Evolutionary conservation across 139 green algal genomes (phyloP), one percentile per base, ranked within the genome.

Genomic region (Bryopsis sp.): DNA sequence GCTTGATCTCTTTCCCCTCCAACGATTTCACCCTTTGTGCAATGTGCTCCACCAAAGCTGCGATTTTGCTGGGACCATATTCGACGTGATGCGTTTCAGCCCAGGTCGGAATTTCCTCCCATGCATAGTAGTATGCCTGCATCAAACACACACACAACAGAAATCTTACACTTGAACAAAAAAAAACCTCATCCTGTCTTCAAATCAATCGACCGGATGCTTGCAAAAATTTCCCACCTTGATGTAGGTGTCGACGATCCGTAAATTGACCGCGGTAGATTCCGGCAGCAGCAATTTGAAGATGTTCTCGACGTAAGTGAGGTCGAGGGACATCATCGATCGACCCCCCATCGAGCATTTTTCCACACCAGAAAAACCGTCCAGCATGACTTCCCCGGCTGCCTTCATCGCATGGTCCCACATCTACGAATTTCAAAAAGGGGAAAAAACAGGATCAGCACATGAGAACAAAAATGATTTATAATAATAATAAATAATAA

Each of bases 391-490:
- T 35, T 69, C 62, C 37, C 38, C 43, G 22, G n/a, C 39, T 7
- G 39, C 62, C n/a, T 50, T 54, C 24, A 69, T 58, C 8, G 62
- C 62, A 69, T 69, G 62, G 19, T 69, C 62, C 62, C 62, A 69
- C 62, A 69, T 28, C 62, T 69, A 26, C 50, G n/a, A 19, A 61
- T 19, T 28, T 33, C 50, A 61, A n/a, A n/a, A n/a, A n/a, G n/a
- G n/a, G n/a, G n/a, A n/a, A n/a, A n/a, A n/a, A n/a, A n/a, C n/a
- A n/a, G n/a, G n/a, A n/a, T n/a, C n/a, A n/a, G n/a, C n/a, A n/a
- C n/a, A n/a, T n/a, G n/a, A n/a, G n/a, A n/a, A n/a, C n/a, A n/a
- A n/a, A n/a, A n/a, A n/a, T n/a, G n/a, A n/a, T n/a, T n/a, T n/a
- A n/a, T n/a, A n/a, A n/a, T n/a, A n/a, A n/a, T n/a, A n/a, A n/a